These are phyloP conservation scores for Colletotrichum sp. DNA, from an alignment of 2,329 filamentous ascomycete species.

Conservation along the genomic window DNA sequence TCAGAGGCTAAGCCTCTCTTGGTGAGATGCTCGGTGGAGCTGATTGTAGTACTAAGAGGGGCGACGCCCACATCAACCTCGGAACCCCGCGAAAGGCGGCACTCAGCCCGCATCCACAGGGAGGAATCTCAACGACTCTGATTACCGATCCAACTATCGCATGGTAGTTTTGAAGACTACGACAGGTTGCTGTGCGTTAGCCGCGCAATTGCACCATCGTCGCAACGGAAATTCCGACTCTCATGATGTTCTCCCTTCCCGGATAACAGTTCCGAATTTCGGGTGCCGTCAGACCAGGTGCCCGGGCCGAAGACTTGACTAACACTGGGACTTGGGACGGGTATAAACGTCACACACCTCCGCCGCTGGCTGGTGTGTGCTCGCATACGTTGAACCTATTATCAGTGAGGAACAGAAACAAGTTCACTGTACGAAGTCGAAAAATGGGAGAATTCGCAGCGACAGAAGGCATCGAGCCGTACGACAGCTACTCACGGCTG, in stretches of 20 bases:
- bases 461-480: slow-evolving; percentile 11
- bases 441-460: slow-evolving; percentile 1
- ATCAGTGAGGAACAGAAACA: not conserved
- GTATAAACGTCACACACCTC: slow-evolving; percentile 1
- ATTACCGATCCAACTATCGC: not conserved
- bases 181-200: not conserved
- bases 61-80: not conserved
- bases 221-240: not conserved
- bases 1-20: not conserved
- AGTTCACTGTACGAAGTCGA: not conserved
- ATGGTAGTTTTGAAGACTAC: not conserved
- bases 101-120: not conserved
- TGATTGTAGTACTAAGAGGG: not conserved
- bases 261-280: not conserved
- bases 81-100: not conserved
- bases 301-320: slow-evolving; percentile 5
- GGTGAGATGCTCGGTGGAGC: not conserved
- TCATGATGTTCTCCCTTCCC: not conserved
- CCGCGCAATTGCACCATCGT: not conserved
- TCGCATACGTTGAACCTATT: not conserved
- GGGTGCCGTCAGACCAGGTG: not conserved
- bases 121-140: not conserved
- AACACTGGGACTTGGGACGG: not conserved
- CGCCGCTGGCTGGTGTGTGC: not conserved
- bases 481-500: slow-evolving; percentile 19